Conservation (phyloP, 1,284 basidiomycete genomes). For the Irpex rosettiformis region DNA sequence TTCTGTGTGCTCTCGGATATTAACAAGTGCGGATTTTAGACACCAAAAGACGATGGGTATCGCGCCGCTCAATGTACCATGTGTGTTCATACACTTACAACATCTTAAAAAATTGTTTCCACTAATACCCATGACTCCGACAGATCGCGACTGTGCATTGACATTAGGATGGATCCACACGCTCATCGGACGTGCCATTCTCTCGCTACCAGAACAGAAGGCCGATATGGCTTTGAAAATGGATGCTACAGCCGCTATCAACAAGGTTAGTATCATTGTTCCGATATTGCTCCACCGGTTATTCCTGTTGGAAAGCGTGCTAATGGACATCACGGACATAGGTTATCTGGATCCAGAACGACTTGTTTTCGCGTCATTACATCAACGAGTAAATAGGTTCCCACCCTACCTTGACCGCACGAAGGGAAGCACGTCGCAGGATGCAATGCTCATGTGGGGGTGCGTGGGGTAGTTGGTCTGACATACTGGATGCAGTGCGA, state of each 20-base stretch:
- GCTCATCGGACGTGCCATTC: constrained; percentile 30
- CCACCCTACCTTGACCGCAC: background rate
- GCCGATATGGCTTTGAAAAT: constrained; percentile 32
- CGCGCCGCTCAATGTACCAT: constrained; percentile 33
- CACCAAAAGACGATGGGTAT: constrained; percentile 30
- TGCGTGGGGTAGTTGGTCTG: background rate
- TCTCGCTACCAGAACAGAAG: constrained; percentile 24
- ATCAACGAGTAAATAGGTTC: constrained; percentile 26
- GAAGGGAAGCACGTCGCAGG: background rate
- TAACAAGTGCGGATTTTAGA: constrained; percentile 18
- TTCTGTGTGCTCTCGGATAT: constrained; percentile 18
- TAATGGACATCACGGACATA: constrained; percentile 15
- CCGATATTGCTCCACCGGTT: background rate
- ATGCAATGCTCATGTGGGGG: background rate
- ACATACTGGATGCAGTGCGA: background rate
- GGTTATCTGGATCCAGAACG: constrained; percentile 47
- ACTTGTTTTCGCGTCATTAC: constrained; percentile 44
- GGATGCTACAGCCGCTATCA: constrained; percentile 38
- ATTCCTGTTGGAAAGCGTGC: background rate
- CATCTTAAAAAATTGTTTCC: background rate
- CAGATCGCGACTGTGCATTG: constrained; percentile 34
- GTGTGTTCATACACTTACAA: constrained; percentile 18
- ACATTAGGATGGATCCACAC: constrained; percentile 32
- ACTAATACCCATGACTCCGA: background rate
- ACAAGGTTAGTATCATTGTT: constrained; percentile 33